Base-by-base conservation (phyloP, 108 stramenopile genomes). In the Skeletonema costatum region DNA sequence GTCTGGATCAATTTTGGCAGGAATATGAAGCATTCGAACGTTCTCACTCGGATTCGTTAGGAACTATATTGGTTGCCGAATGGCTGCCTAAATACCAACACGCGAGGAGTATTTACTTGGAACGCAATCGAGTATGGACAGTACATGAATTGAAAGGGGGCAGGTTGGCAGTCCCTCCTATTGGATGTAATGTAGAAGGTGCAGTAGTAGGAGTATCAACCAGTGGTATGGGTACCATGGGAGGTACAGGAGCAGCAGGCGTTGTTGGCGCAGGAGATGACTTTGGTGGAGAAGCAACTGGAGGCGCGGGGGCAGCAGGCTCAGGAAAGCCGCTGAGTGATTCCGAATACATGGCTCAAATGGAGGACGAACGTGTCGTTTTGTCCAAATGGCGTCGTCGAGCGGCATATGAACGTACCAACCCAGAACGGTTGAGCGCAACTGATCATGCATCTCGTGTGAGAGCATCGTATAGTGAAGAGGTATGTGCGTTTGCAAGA, bases 11-110 rank as follows among this genome's bases (percentile, higher is more conserved):
- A 48, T 75, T 91, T 13, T 95, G 94, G 94, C 87, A 91, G 71
- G 94, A 95, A 67, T 95, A 95, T 74, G 94, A 95, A 68, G 66
- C 75, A 31, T 95, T 91, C 70, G 94, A 95, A 77, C 73, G 87
- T 29, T 61, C 76, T n/a, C 94, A 93, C 71, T 87, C 81, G 48
- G 94, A 95, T 66, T 74, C 82, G 2, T 66, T 95, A 70, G 94
- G 90, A n/a, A 77, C 70, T 50, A 91, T 92, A 29, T 75, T 95
- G 70, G 71, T 89, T 56, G 86, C 78, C 1, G 94, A 95, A 59
- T 88, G 76, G 68, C 71, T 79, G 32, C 94, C 94, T 19, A 92
- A 90, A 65, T 93, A 93, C 77, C 92, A 93, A 64, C 94, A 95
- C 76, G 94, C 92, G n/a, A 76, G 92, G 64, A 89, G 82, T 46